A percentile compares a stretch with the other conserved stretches of the same genome.
Conservation (phyloP, 164 flowering plant genomes). For the Warburgia ugandensis region DNA sequence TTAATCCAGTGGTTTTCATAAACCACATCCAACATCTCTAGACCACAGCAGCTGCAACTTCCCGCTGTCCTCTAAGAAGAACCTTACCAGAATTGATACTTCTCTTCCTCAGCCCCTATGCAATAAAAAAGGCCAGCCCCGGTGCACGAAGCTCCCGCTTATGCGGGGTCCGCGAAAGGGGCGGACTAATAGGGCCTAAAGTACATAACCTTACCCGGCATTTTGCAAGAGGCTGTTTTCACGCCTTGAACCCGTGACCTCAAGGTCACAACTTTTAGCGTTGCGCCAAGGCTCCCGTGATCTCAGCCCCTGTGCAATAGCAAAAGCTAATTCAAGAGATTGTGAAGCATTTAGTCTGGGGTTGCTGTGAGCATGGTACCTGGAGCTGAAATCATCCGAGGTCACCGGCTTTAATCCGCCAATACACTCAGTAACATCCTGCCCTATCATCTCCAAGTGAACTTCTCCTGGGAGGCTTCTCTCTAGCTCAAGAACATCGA, state of each 20-base stretch:
- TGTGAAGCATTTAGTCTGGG: slow-evolving; percentile 68
- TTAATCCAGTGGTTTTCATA: neutral
- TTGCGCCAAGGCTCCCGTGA: too few relatives aligned
- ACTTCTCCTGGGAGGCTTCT: slow-evolving; percentile 65
- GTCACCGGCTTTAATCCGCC: slow-evolving; percentile 56
- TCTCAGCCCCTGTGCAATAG: too few relatives aligned
- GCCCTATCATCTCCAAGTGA: slow-evolving; percentile 69
- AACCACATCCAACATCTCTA: neutral
- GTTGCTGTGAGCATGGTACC: slow-evolving; percentile 64
- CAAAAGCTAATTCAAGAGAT: slow-evolving; percentile 54
- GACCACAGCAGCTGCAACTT: neutral
- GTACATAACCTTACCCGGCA: too few relatives aligned
- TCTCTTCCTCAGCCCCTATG: slow-evolving; percentile 44
- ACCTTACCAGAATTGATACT: slow-evolving; percentile 19
- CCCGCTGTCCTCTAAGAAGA: neutral
- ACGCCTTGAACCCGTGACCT: too few relatives aligned
- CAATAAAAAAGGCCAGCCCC: too few relatives aligned
- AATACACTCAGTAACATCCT: slow-evolving; percentile 63
- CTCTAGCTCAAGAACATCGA: slow-evolving; percentile 68
- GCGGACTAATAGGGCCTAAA: too few relatives aligned
- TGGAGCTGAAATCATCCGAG: slow-evolving; percentile 43
- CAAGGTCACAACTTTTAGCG: too few relatives aligned
- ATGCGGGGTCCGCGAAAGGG: too few relatives aligned
- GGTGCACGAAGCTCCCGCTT: too few relatives aligned
- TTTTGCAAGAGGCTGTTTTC: too few relatives aligned